phyloP scores from a whole-genome alignment of 2,329 filamentous ascomycete genomes.

The Verticillium nonalfalfae region DNA sequence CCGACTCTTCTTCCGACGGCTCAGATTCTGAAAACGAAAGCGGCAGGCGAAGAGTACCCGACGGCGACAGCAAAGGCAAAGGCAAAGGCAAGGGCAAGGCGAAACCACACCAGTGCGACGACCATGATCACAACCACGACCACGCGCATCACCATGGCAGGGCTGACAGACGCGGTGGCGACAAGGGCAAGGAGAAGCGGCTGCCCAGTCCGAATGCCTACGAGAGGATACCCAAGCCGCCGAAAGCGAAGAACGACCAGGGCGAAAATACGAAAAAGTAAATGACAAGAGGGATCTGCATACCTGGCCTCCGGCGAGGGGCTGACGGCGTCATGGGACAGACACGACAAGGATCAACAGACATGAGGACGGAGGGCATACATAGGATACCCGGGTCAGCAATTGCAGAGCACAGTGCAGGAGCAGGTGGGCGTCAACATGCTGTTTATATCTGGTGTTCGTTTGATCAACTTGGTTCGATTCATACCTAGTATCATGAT shows the following conservation, averaged over 20 bases:
- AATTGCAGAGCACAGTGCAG: too few relatives aligned
- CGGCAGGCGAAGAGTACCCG: conserved; percentile 5
- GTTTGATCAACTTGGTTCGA: too few relatives aligned
- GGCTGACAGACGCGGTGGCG: conserved; percentile 17
- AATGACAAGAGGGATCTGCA: neutral
- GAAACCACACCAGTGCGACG: conserved; percentile 33
- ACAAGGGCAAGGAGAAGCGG: conserved; percentile 33
- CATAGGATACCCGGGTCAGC: too few relatives aligned
- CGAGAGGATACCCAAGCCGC: conserved; percentile 58
- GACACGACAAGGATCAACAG: too few relatives aligned
- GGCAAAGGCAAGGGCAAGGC: conserved; percentile 31
- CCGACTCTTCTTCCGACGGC: conserved; percentile 46
- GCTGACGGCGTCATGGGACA: too few relatives aligned
- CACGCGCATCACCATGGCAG: conserved; percentile 25
- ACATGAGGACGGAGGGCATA: too few relatives aligned
- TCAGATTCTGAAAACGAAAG: conserved; percentile 38
- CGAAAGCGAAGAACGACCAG: conserved; percentile 24
- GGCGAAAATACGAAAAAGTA: neutral
- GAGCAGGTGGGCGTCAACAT: too few relatives aligned
- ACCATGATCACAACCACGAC: conserved; percentile 19
- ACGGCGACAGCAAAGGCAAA: conserved; percentile 27
- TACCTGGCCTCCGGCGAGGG: neutral
- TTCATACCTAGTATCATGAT: too few relatives aligned
- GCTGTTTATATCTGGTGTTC: too few relatives aligned
- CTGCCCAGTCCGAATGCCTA: conserved; percentile 73